These are phyloP conservation scores for Xylariaceae sp. DNA, from an alignment of 2,329 filamentous ascomycete genomes.

Conservation along the genomic window DNA sequence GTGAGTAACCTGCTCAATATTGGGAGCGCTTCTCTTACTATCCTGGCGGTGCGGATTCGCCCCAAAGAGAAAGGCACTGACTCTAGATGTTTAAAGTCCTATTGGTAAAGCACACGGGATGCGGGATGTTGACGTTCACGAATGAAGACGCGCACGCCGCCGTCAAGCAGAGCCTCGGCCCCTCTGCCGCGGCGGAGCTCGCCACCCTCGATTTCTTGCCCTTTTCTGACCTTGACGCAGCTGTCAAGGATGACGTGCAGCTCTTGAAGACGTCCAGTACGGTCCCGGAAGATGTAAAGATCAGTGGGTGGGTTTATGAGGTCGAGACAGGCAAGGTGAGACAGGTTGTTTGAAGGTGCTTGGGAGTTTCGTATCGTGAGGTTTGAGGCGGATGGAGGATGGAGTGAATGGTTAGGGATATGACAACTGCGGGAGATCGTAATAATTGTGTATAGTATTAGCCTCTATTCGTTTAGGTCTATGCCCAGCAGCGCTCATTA, in stretches of 20 bases:
- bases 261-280: conserved; percentile 66
- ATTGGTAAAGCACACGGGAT: conserved; percentile 76
- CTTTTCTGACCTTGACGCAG: conserved; percentile 68
- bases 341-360: conserved; percentile 49
- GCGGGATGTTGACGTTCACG: conserved; percentile 75
- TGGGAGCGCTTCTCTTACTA: neutral
- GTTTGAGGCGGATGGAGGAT: neutral
- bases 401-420: neutral
- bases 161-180: conserved; percentile 65
- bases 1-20: no score
- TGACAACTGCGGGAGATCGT: neutral
- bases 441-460: neutral
- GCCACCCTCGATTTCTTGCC: conserved; percentile 66
- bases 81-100: conserved; percentile 52
- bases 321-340: conserved; percentile 73
- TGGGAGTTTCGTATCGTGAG: neutral
- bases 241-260: conserved; percentile 70
- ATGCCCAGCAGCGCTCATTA: neutral
- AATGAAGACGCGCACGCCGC: conserved; percentile 61
- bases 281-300: conserved; percentile 63
- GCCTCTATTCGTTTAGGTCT: no score
- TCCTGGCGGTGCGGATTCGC: neutral
- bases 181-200: conserved; percentile 55
- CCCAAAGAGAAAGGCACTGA: neutral
- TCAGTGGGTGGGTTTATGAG: conserved; percentile 81